Evolutionary conservation across 2,329 filamentous ascomycete genomes (phyloP), one percentile per base, ranked within the genome.

Genomic region (Fusarium sp.): DNA sequence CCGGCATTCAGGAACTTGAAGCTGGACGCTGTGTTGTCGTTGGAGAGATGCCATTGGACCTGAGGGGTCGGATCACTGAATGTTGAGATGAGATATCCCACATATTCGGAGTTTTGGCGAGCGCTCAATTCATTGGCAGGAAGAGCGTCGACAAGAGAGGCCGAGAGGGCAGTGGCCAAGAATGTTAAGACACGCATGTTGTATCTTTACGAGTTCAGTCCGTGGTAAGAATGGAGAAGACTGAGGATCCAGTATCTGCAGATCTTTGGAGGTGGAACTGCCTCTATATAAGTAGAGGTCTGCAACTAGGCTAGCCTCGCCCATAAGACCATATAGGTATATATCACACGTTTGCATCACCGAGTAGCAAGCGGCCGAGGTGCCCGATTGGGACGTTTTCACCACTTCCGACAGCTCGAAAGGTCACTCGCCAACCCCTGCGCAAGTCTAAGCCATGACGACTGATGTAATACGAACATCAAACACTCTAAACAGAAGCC

Each of bases 31-130:
- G 67, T 76, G 31, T 76, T 75, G 1, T 75, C 76, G 2, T 79
- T 59, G 6, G 79, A 80, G 1, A 80, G 72, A 39, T 80, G 69
- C 60, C 75, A 76, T 26, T 79, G 77, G 8, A 80, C 72, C 44
- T 76, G 68, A 2, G 77, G 79, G 10, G 55, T 71, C 3, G 71
- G 73, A 46, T 80, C 78, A 38, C 69, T 76, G 43, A 80, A 80
- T 1, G 78, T 80, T 24, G 79, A 80, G 42, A 80, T 72, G 9
- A 80, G 74, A 19, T 80, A 80, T 26, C 78, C 79, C 7, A 74
- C 77, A 44, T 46, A 70, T 24, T 58, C 38, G 2, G 17, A 26
- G 24, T 42, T 47, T n/a, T 40, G 31, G 2, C 51, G 57, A n/a
- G 10, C 26, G 11, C 28, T 65, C 13, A 66, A n/a, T 4, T 39